Evolutionary conservation across 2,329 filamentous ascomycete genomes (phyloP).

Genomic region (Pseudocercospora musae): DNA sequence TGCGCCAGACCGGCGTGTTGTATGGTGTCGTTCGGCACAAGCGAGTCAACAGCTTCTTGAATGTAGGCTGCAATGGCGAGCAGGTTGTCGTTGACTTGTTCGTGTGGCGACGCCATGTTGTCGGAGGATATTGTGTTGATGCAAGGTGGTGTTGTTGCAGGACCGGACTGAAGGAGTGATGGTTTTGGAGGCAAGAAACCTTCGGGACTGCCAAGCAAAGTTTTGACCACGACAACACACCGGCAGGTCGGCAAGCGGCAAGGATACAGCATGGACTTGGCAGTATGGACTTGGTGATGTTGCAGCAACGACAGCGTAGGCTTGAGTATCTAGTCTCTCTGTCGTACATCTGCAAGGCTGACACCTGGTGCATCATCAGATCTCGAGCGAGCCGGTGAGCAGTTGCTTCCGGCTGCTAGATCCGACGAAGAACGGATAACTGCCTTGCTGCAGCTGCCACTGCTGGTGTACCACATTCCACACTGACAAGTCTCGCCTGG

Average conservation of each 20-base stretch:
- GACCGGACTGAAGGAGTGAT: too few species aligned
- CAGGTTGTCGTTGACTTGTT: too few species aligned
- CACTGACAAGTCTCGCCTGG: constrained; percentile 23
- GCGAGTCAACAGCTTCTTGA: constrained; percentile 41
- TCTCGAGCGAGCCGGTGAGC: constrained; percentile 20
- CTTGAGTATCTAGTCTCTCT: not conserved
- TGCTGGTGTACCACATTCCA: constrained; percentile 65
- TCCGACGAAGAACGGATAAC: constrained; percentile 34
- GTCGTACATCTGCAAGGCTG: not conserved
- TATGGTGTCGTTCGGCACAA: constrained; percentile 31
- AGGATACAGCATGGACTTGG: too few species aligned
- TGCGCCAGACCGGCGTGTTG: constrained; percentile 36
- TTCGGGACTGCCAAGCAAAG: not conserved
- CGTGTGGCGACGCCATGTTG: too few species aligned
- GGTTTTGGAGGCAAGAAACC: too few species aligned
- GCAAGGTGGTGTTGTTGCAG: too few species aligned
- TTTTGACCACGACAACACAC: not conserved
- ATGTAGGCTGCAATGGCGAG: constrained; percentile 30
- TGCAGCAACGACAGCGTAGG: not conserved
- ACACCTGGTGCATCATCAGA: constrained; percentile 5
- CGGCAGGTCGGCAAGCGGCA: not conserved
- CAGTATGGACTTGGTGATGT: not conserved
- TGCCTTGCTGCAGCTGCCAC: constrained; percentile 48
- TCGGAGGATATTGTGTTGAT: too few species aligned
- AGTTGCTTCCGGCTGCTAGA: constrained; percentile 37